Conservation (phyloP, 345 rosid species). For the Alliaria petiolata region DNA sequence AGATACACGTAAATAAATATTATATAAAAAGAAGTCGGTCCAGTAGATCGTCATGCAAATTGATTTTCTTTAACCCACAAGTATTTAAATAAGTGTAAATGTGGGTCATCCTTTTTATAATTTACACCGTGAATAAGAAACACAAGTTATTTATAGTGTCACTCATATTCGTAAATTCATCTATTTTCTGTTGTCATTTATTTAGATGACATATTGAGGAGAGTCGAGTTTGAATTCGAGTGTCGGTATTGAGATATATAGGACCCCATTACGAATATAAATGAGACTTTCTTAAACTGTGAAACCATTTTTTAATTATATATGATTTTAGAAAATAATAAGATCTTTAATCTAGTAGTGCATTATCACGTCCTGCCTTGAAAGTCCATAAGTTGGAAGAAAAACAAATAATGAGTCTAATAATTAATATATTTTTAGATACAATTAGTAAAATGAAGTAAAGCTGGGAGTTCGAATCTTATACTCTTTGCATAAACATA, state of each 20-base stretch:
- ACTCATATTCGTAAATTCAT: neutral
- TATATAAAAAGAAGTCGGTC: constrained; percentile 27
- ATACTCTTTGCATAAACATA: too few species aligned
- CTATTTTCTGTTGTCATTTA: neutral
- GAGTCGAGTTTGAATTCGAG: neutral
- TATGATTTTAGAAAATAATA: too few species aligned
- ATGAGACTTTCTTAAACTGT: neutral
- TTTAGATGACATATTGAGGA: neutral
- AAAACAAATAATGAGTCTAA: too few species aligned
- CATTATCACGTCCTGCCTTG: too few species aligned
- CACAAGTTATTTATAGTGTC: neutral
- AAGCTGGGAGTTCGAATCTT: too few species aligned
- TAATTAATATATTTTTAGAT: too few species aligned
- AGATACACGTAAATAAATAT: constrained; percentile 6
- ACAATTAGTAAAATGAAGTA: too few species aligned
- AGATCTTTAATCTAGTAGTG: too few species aligned
- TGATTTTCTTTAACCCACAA: constrained; percentile 21
- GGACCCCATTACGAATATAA: neutral
- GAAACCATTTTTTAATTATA: neutral
- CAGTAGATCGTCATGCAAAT: constrained; percentile 30
- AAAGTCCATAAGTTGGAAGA: too few species aligned
- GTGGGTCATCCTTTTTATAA: constrained; percentile 5
- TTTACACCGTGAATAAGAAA: neutral
- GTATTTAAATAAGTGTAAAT: neutral
- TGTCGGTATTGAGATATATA: neutral